These are phyloP conservation scores for Ochromonadaceae sp. DNA, from an alignment of 352 stramenopile genomes.

Conservation along the genomic window DNA sequence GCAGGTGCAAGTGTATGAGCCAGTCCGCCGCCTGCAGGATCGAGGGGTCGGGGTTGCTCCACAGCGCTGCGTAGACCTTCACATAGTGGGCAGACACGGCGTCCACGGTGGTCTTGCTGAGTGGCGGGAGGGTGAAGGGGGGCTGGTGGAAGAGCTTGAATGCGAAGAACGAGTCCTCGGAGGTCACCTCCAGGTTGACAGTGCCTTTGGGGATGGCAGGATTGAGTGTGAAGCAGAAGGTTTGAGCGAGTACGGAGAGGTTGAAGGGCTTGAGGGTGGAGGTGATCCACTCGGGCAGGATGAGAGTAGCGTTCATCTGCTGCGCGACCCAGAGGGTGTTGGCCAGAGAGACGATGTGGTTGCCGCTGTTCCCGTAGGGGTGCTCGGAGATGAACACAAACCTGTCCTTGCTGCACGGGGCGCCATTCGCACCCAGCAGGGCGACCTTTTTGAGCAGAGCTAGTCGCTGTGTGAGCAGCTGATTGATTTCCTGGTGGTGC, in stretches of 20 bases:
- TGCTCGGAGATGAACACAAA: slow-evolving; percentile 6
- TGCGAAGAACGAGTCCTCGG: slow-evolving; percentile 1
- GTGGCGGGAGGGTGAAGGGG: neutral
- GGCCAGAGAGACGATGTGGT: neutral
- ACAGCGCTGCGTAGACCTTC: neutral
- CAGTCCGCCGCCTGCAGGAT: neutral
- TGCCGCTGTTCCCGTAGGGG: neutral
- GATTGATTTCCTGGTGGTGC: too few species aligned
- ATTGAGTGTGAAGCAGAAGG: slow-evolving; percentile 3
- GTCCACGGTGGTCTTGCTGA: neutral
- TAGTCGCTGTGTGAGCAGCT: too few species aligned
- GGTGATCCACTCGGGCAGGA: neutral
- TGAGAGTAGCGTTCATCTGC: slow-evolving; percentile 5
- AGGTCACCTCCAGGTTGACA: neutral
- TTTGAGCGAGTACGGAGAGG: neutral
- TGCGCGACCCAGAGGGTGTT: neutral
- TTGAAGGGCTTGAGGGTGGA: neutral
- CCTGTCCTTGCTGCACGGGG: neutral
- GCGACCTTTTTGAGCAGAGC: too few species aligned
- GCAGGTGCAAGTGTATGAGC: neutral
- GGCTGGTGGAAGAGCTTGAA: neutral
- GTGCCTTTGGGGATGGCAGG: neutral
- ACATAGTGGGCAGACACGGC: neutral
- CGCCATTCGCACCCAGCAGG: too few species aligned
- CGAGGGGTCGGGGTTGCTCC: neutral